Base-by-base conservation (phyloP, 331 rosid species). In the Rosa hybrid region DNA sequence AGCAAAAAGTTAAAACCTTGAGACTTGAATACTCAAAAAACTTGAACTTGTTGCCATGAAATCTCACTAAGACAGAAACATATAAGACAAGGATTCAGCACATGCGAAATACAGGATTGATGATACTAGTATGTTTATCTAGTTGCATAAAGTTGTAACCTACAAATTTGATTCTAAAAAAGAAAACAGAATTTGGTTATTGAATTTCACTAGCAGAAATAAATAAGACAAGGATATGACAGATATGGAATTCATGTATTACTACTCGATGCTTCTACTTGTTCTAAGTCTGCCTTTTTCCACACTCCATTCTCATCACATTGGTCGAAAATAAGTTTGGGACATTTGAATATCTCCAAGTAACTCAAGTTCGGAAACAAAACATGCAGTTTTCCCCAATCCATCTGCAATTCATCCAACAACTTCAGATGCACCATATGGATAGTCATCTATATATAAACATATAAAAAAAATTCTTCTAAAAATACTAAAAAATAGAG, bases 281-380 rank as follows among this genome's bases (percentile, higher is more conserved):
- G n/a, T 16, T 30, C 44, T 64, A n/a, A 30, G 11, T 64, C 70
- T 34, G 3, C 77, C 65, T 14, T 12, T 74, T 2, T 12, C 81
- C 81, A 77, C 48, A 67, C 72, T 16, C 74, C 68, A 51, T 42
- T 41, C 64, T 77, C 11, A n/a, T 67, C 75, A 27, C 54, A 77
- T 49, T 56, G 65, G 8, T 12, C 27, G 60, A 17, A 48, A 16
- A 13, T 76, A 59, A 77, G 73, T 12, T 64, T 13, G 16, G 81
- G 65, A 53, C 67, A 77, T 6, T 30, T 0, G 21, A 3, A 12
- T 63, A 45, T 64, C 80, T 77, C 73, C 62, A 64, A 46, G 49
- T 46, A 46, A 1, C 3, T 77, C 49, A 77, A 4, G 4, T 11
- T 0, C 3, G 46, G 71, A 77, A 77, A 77, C 42, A 38, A 10